phyloP scores from a whole-genome alignment of 192 early-diverging fungal species.

The Coemansia javaensis region DNA sequence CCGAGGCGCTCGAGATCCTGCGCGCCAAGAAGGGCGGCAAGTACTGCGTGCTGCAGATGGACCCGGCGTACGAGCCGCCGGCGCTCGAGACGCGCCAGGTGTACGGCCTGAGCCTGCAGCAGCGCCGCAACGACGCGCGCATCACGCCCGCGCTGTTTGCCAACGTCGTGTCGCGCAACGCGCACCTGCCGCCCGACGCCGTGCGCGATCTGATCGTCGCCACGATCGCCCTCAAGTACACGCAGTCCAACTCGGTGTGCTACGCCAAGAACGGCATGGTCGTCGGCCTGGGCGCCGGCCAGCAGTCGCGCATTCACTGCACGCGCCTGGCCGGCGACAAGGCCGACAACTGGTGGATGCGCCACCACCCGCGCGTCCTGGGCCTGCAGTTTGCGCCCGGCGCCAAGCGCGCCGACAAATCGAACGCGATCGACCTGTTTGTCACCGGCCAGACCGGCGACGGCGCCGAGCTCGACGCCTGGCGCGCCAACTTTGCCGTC shows the following conservation, averaged over 20 bases:
- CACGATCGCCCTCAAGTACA: conserved; percentile 98
- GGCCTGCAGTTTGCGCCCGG: conserved; percentile 79
- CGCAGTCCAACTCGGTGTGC: conserved; percentile 98
- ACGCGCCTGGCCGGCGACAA: conserved; percentile 98
- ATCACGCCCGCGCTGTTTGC: conserved; percentile 74
- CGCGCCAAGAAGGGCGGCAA: conserved; percentile 96
- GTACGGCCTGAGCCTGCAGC: conserved; percentile 86
- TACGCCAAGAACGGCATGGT: conserved; percentile 98
- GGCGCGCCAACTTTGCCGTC: conserved; percentile 74
- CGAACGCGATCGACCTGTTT: conserved; percentile 96
- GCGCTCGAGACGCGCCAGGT: conserved; percentile 88
- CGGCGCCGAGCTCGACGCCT: conserved; percentile 61
- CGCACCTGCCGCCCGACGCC: conserved; percentile 61
- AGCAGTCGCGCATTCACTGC: conserved; percentile 98
- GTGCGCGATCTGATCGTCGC: conserved; percentile 89
- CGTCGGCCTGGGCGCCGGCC: conserved; percentile 94
- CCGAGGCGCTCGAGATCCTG: conserved; percentile 85
- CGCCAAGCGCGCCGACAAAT: conserved; percentile 90
- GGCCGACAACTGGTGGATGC: conserved; percentile 98
- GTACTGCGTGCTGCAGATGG: conserved; percentile 94
- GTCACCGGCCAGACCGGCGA: conserved; percentile 85
- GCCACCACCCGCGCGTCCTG: conserved; percentile 94
- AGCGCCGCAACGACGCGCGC: conserved; percentile 83
- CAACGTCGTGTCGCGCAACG: conserved; percentile 84
- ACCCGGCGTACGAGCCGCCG: conserved; percentile 83